A percentile compares a stretch with the other conserved stretches of the same genome.
Conservation (phyloP, 305 asterid species). For the Vinca major region DNA sequence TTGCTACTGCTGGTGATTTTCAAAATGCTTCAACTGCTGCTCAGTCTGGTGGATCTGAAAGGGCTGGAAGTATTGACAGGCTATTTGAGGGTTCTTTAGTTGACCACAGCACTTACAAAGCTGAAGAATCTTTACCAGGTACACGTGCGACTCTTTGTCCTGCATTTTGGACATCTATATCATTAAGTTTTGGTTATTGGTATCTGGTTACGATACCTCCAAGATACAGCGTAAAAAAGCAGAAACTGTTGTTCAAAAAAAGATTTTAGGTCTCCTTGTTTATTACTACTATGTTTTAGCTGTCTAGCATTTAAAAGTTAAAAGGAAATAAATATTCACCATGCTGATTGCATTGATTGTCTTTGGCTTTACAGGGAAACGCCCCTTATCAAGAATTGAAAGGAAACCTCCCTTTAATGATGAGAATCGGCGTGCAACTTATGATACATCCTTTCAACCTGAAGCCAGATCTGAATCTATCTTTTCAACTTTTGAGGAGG, state of each 20-base stretch:
- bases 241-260: background rate
- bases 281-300: background rate
- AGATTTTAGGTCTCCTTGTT: background rate
- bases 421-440: slow-evolving; percentile 73
- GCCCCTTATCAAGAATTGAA: slow-evolving; percentile 42
- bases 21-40: slow-evolving; percentile 38
- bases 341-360: slow-evolving; percentile 18
- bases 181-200: background rate
- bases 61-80: slow-evolving; percentile 43
- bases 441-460: slow-evolving; percentile 42
- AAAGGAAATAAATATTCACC: too few species aligned
- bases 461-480: slow-evolving; percentile 45
- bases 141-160: slow-evolving; percentile 10
- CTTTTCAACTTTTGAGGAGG: slow-evolving; percentile 79
- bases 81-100: slow-evolving; percentile 45
- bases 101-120: slow-evolving; percentile 53
- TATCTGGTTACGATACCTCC: background rate
- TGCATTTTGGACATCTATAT: background rate
- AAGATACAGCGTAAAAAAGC: background rate
- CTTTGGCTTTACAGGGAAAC: slow-evolving; percentile 46
- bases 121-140: slow-evolving; percentile 74
- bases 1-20: slow-evolving; percentile 49
- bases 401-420: slow-evolving; percentile 52
- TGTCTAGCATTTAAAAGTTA: background rate
- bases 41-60: slow-evolving; percentile 42